phyloP scores from a whole-genome alignment of 805 yeast species.

The Candida insectorum region DNA sequence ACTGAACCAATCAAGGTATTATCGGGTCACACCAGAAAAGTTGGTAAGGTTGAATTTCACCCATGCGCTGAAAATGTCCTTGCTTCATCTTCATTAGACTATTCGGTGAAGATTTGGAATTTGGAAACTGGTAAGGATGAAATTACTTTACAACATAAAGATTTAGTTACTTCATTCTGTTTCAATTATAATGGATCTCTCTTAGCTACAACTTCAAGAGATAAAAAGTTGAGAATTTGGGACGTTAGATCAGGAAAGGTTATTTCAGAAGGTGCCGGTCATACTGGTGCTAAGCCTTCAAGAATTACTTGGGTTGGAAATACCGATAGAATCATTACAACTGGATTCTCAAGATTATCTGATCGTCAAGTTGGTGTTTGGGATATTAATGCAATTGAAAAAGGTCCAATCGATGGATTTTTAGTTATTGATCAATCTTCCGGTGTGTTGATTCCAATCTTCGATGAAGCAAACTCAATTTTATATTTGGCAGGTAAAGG shows the following conservation, averaged over 20 bases:
- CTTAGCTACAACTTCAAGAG: constrained; percentile 87
- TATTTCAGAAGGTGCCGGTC: constrained; percentile 83
- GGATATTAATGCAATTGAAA: constrained; percentile 71
- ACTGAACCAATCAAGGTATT: constrained; percentile 62
- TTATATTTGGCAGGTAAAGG: constrained; percentile 95
- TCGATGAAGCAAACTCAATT: constrained; percentile 74
- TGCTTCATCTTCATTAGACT: constrained; percentile 89
- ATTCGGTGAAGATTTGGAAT: constrained; percentile 90
- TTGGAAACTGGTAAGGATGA: constrained; percentile 68
- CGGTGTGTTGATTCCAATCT: constrained; percentile 91
- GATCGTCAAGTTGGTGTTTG: constrained; percentile 96
- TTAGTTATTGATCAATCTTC: constrained; percentile 83
- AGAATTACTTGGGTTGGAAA: constrained; percentile 91
- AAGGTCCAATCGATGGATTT: constrained; percentile 90
- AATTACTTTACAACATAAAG: constrained; percentile 78
- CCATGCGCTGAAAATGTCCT: constrained; percentile 85
- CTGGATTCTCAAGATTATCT: constrained; percentile 89
- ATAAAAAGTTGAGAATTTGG: constrained; percentile 88
- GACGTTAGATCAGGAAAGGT: constrained; percentile 74
- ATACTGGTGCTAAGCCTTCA: constrained; percentile 87
- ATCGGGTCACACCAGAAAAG: constrained; percentile 88
- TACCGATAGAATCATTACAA: constrained; percentile 78
- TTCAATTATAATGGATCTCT: constrained; percentile 88
- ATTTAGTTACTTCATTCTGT: constrained; percentile 87
- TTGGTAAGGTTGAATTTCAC: constrained; percentile 86